Evolutionary conservation across 177 flowering plant species (phyloP).

Genomic region (Vitis hybrid): DNA sequence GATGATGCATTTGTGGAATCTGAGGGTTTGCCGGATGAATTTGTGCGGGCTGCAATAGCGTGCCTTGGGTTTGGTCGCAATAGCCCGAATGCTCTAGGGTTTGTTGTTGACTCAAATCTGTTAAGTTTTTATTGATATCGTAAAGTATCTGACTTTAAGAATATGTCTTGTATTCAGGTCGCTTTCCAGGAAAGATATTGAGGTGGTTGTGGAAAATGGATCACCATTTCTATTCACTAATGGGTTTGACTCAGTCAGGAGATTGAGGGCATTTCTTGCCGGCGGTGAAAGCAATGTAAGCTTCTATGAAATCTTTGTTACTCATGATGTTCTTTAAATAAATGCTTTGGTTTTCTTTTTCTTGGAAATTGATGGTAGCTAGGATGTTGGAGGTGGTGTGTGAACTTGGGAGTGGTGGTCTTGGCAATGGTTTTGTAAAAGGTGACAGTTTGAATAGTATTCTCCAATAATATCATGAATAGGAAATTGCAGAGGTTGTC

Average conservation of each 20-base stretch:
- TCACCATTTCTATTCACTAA: conserved; percentile 61
- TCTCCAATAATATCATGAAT: too few relatives aligned
- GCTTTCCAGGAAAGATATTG: conserved; percentile 65
- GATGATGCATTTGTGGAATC: conserved; percentile 31
- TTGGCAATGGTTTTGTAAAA: too few relatives aligned
- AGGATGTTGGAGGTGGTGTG: too few relatives aligned
- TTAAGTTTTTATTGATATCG: not conserved
- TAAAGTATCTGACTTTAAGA: not conserved
- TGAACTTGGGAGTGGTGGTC: too few relatives aligned
- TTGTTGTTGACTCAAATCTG: not conserved
- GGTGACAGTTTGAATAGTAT: too few relatives aligned
- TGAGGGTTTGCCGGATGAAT: conserved; percentile 42
- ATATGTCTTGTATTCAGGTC: conserved; percentile 29
- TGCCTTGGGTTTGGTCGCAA: conserved; percentile 62
- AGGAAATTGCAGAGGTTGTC: too few relatives aligned
- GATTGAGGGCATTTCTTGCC: conserved; percentile 53
- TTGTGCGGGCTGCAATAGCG: conserved; percentile 38
- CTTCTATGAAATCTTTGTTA: not conserved
- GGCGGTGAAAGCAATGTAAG: conserved; percentile 41
- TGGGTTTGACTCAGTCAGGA: conserved; percentile 39
- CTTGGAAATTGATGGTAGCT: not conserved
- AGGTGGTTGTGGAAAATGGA: conserved; percentile 62
- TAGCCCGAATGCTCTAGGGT: conserved; percentile 52
- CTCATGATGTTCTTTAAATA: not conserved
- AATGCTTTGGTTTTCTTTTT: not conserved